Base-by-base conservation (phyloP, 1,284 basidiomycete species). In the Sanghuangporus sanghuang region DNA sequence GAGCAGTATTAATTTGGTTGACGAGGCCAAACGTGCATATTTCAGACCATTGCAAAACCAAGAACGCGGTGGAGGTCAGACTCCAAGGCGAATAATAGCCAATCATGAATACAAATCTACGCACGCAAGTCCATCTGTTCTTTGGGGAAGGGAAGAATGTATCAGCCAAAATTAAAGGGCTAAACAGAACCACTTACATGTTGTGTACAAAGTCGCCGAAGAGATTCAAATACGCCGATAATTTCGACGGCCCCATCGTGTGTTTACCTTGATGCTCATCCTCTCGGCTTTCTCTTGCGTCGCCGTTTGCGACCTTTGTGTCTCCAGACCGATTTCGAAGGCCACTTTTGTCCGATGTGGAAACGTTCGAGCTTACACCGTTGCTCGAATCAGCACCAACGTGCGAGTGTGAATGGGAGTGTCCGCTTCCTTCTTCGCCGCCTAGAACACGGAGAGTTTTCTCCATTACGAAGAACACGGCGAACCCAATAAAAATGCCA, bases 131-230 rank as follows among this genome's bases (percentile, higher is more conserved):
- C 92, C 92, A 78, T 94, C 93, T 35, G 92, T 94, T 70, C 92
- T 89, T 73, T 62, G 61, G 32, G 21, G 16, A 61, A 27, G 35
- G 39, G 21, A 42, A 63, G 18, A 16, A 23, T n/a, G 39, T n/a
- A 39, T 57, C 48, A 32, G n/a, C n/a, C 16, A 18, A 36, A 38
- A 39, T 36, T 57, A 7, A 18, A 44, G 63, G 3, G 2, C 14
- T 46, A 4, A 57, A 12, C 18, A 62, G 65, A 16, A 56, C 38
- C 59, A 72, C 85, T 73, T 70, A 90, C 89, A 92, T 92, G 71
- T 92, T 92, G 70, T 92, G 90, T 39, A 91, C 92, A 73, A 95
- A 94, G 73, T 95, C 93, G 46, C 92, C 92, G 72, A 95, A 94
- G 60, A 95, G 79, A 76, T 95, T 95, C 54, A 95, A 81, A 74